Conservation (phyloP, 768 basidiomycete genomes). For the Chalciporus pseudorubinellus region DNA sequence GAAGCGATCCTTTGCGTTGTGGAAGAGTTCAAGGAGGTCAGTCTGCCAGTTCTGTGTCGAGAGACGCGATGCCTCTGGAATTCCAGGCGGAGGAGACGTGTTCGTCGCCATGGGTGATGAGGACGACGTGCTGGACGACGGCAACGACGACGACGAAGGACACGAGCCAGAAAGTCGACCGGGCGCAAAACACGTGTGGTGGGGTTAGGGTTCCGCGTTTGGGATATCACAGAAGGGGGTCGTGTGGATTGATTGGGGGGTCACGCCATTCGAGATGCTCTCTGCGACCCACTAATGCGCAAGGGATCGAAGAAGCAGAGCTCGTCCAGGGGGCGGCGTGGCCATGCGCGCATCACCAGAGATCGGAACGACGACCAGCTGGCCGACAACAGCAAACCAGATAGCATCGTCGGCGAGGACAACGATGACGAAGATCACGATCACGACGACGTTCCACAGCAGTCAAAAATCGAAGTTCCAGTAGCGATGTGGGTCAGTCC, state of each 20-base stretch:
- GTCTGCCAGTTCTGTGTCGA: conserved; percentile 76
- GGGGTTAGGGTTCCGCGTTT: conserved; percentile 26
- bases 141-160: conserved; percentile 20
- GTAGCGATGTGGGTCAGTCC: conserved; percentile 94
- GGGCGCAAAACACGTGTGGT: conserved; percentile 29
- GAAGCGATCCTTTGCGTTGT: conserved; percentile 84
- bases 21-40: conserved; percentile 78
- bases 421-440: not conserved
- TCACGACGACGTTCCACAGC: conserved; percentile 2
- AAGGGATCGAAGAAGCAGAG: conserved; percentile 8
- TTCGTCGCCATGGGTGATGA: conserved; percentile 26
- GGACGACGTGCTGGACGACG: conserved; percentile 27
- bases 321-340: not conserved
- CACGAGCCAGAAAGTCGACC: conserved; percentile 4
- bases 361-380: not conserved
- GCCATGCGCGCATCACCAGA: not conserved
- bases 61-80: conserved; percentile 55
- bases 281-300: not conserved
- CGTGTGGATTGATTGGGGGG: not conserved
- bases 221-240: conserved; percentile 1
- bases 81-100: conserved; percentile 29
- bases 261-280: not conserved
- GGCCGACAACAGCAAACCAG: conserved; percentile 1
- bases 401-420: not conserved
- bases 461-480: conserved; percentile 55